Evolutionary conservation across 495 filamentous ascomycete species (phyloP).

Genomic region (Penicillium desertorum): DNA sequence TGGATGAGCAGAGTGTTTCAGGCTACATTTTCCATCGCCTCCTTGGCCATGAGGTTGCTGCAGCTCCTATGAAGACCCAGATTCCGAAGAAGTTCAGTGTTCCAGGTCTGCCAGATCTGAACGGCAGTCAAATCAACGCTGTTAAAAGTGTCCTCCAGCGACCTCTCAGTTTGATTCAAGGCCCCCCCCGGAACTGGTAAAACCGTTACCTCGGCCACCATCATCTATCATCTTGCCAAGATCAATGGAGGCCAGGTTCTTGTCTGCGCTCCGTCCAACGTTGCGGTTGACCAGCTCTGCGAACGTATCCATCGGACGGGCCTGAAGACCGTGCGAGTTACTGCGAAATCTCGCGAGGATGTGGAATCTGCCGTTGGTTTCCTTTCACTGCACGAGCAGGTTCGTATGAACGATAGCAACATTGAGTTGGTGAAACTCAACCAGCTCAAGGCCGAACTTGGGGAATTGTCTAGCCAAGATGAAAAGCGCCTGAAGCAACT

Average conservation of each 20-base stretch:
- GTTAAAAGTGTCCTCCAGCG: constrained; percentile 95
- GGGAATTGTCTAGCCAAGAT: constrained; percentile 91
- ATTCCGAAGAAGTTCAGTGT: constrained; percentile 97
- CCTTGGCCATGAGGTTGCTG: constrained; percentile 92
- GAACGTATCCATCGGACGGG: constrained; percentile 95
- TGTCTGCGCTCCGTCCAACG: constrained; percentile 97
- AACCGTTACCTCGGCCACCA: constrained; percentile 98
- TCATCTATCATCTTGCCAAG: constrained; percentile 96
- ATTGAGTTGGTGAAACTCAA: constrained; percentile 87
- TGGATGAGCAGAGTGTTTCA: constrained; percentile 97
- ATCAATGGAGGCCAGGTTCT: constrained; percentile 93
- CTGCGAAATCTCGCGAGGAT: constrained; percentile 96
- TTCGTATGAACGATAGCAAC: constrained; percentile 95
- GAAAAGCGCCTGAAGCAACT: constrained; percentile 98
- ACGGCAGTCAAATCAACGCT: constrained; percentile 92
- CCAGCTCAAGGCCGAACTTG: constrained; percentile 86
- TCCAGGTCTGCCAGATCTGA: constrained; percentile 92
- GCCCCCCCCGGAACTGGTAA: constrained; percentile 97
- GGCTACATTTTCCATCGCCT: constrained; percentile 99
- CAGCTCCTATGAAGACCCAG: constrained; percentile 93
- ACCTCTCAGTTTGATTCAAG: constrained; percentile 93
- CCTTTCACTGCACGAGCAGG: constrained; percentile 92
- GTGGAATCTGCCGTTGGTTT: constrained; percentile 96
- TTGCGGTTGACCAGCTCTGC: constrained; percentile 97
- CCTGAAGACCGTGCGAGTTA: constrained; percentile 95